Conservation (phyloP, 2,329 filamentous ascomycete species). For the Aspergillus fischeri region DNA sequence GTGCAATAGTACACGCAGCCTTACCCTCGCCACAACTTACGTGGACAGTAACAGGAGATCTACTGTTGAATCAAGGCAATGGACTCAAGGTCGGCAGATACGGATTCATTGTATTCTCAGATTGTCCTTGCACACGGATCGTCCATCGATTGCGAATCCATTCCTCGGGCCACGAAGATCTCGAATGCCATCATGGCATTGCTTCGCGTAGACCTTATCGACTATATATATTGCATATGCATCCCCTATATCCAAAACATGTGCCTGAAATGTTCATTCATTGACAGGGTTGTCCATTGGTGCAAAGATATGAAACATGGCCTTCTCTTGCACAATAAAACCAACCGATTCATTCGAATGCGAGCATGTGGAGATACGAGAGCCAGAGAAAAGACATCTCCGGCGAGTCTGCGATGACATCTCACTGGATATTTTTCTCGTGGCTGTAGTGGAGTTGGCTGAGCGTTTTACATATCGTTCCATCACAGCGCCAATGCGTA, state of each 20-base stretch:
- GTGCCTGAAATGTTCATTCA: not conserved
- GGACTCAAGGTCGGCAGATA: not conserved
- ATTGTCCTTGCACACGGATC: not conserved
- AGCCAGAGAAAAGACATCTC: not conserved
- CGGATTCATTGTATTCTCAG: not conserved
- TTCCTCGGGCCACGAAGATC: not conserved
- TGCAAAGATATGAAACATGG: not conserved
- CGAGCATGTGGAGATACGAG: not conserved
- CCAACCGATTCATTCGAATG: not conserved
- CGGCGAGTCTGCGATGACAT: constrained; percentile 1
- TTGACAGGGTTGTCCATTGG: not conserved
- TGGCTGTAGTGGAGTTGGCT: constrained; percentile 1
- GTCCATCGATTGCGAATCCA: not conserved
- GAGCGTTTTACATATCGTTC: constrained; percentile 3
- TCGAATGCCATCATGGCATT: not conserved
- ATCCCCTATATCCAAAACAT: too few relatives aligned
- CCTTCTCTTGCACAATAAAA: not conserved
- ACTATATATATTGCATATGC: not conserved
- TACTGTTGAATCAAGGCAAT: not conserved
- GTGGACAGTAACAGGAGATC: not conserved
- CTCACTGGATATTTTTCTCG: constrained; percentile 2
- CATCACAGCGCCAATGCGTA: constrained; percentile 2
- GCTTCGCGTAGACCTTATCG: not conserved
- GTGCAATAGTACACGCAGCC: too few relatives aligned
- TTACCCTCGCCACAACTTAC: not conserved